phyloP scores from a whole-genome alignment of 345 rosid species.

The Rhodamnia argentea region DNA sequence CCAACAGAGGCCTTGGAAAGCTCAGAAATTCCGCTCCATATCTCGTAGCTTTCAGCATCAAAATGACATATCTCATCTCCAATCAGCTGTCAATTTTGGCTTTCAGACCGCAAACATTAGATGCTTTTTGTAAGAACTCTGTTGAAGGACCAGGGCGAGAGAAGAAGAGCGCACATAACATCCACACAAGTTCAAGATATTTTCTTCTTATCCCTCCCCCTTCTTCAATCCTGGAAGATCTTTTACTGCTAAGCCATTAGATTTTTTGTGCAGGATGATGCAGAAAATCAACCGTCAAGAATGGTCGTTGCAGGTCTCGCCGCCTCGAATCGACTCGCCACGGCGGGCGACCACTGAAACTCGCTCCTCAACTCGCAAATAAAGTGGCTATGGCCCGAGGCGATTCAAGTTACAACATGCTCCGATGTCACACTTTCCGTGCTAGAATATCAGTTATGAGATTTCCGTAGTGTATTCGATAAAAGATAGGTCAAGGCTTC shows the following conservation, averaged over 20 bases:
- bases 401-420: neutral
- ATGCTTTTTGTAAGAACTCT: neutral
- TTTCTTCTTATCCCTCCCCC: neutral
- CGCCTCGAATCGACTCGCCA: neutral
- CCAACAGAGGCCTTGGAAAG: neutral
- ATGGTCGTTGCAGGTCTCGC: neutral
- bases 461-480: neutral
- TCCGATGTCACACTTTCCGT: neutral
- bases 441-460: neutral
- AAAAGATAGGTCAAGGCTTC: neutral
- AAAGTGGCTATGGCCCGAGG: neutral
- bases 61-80: constrained; percentile 6
- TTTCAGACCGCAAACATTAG: neutral
- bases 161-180: neutral
- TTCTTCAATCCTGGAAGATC: neutral
- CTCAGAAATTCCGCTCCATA: neutral
- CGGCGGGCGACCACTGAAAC: neutral
- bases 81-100: constrained; percentile 5
- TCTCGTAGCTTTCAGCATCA: neutral
- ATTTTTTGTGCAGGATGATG: neutral
- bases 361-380: neutral
- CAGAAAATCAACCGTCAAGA: neutral
- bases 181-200: neutral
- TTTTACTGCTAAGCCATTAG: neutral
- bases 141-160: neutral